Conservation (phyloP, 164 flowering plant genomes). For the Litsea cubeba region DNA sequence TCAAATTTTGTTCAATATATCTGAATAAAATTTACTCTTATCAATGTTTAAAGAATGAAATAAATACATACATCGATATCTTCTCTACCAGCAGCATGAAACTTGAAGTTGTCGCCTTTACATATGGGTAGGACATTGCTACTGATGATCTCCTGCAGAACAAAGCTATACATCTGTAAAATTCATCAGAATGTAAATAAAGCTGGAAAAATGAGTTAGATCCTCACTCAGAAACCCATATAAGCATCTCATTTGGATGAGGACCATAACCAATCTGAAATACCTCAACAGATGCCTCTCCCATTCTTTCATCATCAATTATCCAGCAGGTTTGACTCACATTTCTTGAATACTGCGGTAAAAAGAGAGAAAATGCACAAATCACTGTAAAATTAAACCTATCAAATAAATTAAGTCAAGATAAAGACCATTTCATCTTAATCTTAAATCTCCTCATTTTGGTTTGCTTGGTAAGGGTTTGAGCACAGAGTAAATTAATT, state of each 20-base stretch:
- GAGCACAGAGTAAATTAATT: too few relatives aligned
- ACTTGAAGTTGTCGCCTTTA: constrained; percentile 75
- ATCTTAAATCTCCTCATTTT: background rate
- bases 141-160: constrained; percentile 77
- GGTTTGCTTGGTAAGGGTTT: background rate
- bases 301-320: constrained; percentile 96
- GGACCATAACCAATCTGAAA: background rate
- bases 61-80: constrained; percentile 78
- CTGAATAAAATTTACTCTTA: constrained; percentile 10
- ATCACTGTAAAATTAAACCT: too few relatives aligned
- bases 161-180: constrained; percentile 11
- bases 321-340: constrained; percentile 96
- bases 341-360: constrained; percentile 82
- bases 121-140: constrained; percentile 58
- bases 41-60: constrained; percentile 4
- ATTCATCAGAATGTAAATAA: background rate
- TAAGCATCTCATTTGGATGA: background rate
- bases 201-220: background rate
- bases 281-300: constrained; percentile 98
- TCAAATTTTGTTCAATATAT: constrained; percentile 8
- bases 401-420: too few relatives aligned
- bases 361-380: constrained; percentile 3
- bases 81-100: constrained; percentile 99
- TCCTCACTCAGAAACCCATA: background rate
- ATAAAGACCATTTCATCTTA: background rate